These are phyloP conservation scores for Gracilaria domingensis DNA, from an alignment of 23 red algal genomes.

Conservation along the genomic window DNA sequence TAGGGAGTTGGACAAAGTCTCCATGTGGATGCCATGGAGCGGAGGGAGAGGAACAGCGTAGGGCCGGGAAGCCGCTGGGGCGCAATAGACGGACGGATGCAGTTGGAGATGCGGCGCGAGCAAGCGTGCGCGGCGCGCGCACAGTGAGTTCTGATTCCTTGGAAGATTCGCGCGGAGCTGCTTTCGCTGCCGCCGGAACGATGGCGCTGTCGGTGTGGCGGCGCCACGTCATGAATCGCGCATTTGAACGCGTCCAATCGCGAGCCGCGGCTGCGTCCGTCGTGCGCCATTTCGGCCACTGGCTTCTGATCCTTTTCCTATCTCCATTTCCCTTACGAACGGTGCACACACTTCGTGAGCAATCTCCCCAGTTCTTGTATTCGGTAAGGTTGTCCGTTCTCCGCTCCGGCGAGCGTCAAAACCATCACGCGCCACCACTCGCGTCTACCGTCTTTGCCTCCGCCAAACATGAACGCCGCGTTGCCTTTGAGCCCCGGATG, in stretches of 20 bases:
- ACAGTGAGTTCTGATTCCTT: not conserved
- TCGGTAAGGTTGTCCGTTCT: no score
- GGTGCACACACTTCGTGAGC: not conserved
- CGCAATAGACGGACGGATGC: not conserved
- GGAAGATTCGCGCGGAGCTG: slow-evolving; percentile 11
- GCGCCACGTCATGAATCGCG: slow-evolving; percentile 11
- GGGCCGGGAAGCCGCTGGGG: not conserved
- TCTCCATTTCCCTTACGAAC: not conserved
- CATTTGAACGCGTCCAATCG: not conserved
- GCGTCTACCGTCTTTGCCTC: not conserved
- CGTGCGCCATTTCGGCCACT: not conserved
- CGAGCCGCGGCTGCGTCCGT: not conserved
- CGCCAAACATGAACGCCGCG: not conserved
- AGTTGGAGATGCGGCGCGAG: not conserved
- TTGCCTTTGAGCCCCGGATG: not conserved
- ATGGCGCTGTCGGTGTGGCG: not conserved
- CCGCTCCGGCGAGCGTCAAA: no score
- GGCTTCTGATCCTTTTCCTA: not conserved
- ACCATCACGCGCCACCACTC: no score
- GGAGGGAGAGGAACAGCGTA: not conserved
- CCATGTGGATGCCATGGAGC: slow-evolving; percentile 50
- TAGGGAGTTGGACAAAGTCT: slow-evolving; percentile 4
- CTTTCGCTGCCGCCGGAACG: not conserved
- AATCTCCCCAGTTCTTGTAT: no score
- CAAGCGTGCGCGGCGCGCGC: not conserved